Conservation (phyloP, 441 rosid genomes). For the Dalechampia spathulata region DNA sequence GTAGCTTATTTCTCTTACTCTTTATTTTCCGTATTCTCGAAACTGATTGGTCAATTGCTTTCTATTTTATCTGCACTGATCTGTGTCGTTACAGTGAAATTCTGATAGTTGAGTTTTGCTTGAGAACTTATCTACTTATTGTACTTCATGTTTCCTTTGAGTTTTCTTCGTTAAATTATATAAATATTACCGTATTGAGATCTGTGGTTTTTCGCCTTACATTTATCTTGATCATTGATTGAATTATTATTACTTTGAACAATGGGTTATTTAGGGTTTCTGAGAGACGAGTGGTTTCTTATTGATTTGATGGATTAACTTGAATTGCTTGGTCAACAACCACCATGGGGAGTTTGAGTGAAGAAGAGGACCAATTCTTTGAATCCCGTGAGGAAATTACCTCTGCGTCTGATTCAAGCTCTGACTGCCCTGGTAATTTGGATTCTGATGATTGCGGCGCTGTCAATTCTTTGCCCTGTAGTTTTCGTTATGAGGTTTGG, state of each 20-base stretch:
- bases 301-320: slow-evolving; percentile 37
- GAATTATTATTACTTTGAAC: background rate
- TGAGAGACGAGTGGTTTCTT: slow-evolving; percentile 11
- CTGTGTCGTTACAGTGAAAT: slow-evolving; percentile 3
- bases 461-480: slow-evolving; percentile 11
- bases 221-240: background rate
- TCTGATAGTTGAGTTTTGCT: slow-evolving; percentile 18
- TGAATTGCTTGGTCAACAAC: slow-evolving; percentile 20
- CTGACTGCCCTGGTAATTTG: slow-evolving; percentile 19
- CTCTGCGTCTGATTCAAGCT: slow-evolving; percentile 24
- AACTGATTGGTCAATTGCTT: background rate
- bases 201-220: slow-evolving; percentile 5
- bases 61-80: background rate
- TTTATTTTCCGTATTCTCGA: background rate
- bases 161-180: no score
- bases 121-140: background rate
- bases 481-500: slow-evolving; percentile 51
- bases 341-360: slow-evolving; percentile 39
- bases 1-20: background rate
- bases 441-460: slow-evolving; percentile 17
- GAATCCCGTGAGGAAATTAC: slow-evolving; percentile 55
- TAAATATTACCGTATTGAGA: no score
- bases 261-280: slow-evolving; percentile 17
- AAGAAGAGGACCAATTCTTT: slow-evolving; percentile 60
- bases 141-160: no score